Base-by-base conservation (phyloP, 192 early-diverging fungal species). In the Lunasporangiospora selenospora region DNA sequence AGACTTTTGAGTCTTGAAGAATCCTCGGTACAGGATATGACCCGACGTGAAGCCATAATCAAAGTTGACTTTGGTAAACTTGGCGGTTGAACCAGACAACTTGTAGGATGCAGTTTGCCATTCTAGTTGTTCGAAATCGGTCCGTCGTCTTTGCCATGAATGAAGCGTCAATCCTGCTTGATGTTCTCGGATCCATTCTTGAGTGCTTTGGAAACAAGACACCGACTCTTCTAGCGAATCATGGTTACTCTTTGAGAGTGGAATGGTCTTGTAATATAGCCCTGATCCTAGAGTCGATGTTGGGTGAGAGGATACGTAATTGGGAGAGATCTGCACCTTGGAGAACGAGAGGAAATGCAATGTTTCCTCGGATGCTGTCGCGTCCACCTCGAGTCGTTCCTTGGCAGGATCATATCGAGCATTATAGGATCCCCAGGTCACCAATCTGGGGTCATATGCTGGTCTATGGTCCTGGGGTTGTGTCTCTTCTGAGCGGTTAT, bases 401-500 rank as follows among this genome's bases (percentile, higher is more conserved):
- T 50, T 47, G 27, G 61, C 6, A 18, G 51, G 55, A 42, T 83
- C 52, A 31, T 77, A 83, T 7, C 29, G 58, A 3, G 77, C 61
- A 32, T 77, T 66, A 33, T 85, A 80, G 1, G 81, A 78, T 8
- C 83, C 83, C 83, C 83, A 85, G 9, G 75, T 77, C 32, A 85
- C 61, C 26, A 83, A 32, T 33, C 33, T 50, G 11, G 81, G 81
- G n/a, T 51, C 27, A 32, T 3, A 21, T 0, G 8, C 2, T 30
- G 16, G 27, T 21, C 12, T 3, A 5, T 5, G 19, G 24, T 33
- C 9, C 33, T n/a, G 6, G 16, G 30, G 7, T 34, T 23, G 13
- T 32, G 18, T 11, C 31, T 33, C 3, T 31, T 19, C 27, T 75
- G 60, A 18, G n/a, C 55, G 43, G 24, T 75, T 75, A 23, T 75